Conservation (phyloP, 2,329 filamentous ascomycete genomes). For the Rhinocladiella mackenziei region DNA sequence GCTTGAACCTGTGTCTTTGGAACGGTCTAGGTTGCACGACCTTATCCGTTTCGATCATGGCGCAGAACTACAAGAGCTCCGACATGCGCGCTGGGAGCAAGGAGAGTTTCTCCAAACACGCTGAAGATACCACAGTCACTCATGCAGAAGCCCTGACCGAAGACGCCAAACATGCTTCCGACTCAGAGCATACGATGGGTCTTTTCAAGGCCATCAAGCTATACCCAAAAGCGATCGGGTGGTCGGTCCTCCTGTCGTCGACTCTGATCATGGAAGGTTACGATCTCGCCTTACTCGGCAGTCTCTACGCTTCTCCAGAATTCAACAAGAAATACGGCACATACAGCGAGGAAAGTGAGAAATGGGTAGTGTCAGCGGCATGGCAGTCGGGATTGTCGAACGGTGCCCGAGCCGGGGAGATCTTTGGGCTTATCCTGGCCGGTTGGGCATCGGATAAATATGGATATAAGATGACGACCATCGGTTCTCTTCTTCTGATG, state of each 20-base stretch:
- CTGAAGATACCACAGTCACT: too few species aligned
- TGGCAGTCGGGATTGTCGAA: slow-evolving; percentile 34
- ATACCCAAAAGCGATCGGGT: slow-evolving; percentile 81
- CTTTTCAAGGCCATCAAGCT: slow-evolving; percentile 71
- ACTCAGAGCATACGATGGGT: slow-evolving; percentile 60
- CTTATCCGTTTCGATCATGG: too few species aligned
- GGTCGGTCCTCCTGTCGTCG: slow-evolving; percentile 79
- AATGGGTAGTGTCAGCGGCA: slow-evolving; percentile 31
- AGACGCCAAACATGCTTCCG: slow-evolving; percentile 32
- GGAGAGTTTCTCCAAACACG: too few species aligned
- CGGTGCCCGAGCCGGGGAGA: slow-evolving; percentile 29
- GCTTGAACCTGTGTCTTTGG: too few species aligned
- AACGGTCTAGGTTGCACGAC: too few species aligned
- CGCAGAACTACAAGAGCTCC: too few species aligned
- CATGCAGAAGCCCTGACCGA: too few species aligned
- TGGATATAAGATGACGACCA: slow-evolving; percentile 46
- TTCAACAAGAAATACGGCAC: slow-evolving; percentile 41
- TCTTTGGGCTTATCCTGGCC: slow-evolving; percentile 32
- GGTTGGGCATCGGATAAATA: slow-evolving; percentile 31
- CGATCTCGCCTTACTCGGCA: slow-evolving; percentile 58
- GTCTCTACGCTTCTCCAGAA: slow-evolving; percentile 59
- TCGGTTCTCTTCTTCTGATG: slow-evolving; percentile 41
- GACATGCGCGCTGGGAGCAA: too few species aligned
- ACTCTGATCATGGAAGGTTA: slow-evolving; percentile 82
- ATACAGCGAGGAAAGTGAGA: too few species aligned